Base-by-base conservation (phyloP, 129 eudicot species). In the Flaveria linearis region DNA sequence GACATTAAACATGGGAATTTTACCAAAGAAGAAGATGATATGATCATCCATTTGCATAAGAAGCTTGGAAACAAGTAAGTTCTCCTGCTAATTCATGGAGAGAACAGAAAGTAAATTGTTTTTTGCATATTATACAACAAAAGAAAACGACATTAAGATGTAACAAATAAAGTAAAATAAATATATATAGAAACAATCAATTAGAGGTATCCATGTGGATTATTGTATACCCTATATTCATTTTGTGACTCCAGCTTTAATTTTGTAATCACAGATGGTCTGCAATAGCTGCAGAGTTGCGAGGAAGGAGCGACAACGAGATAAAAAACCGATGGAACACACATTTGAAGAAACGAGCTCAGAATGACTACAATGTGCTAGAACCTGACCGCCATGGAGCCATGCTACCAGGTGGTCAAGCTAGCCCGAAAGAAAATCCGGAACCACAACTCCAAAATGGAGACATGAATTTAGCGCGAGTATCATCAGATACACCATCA, bases 231-330 rank as follows among this genome's bases (percentile, higher is more conserved):
- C 53, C n/a, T 14, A 14, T 14, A 11, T 14, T 55, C 11, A 4
- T 51, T 15, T 61, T 26, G 0, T 5, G 5, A 14, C 9, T 2
- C 22, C 15, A 14, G n/a, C 17, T 2, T 8, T 64, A 4, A 30
- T 61, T 17, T 55, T 9, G 20, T 41, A 67, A 53, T 67, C 23
- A 20, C 7, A 79, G 82, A 79, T 79, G 82, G 82, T 79, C 82
- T 1, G 46, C 66, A 2, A 79, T 79, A 26, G 82, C 82, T 18
- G 17, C 61, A 79, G 49, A 71, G 5, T 58, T 79, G 55, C 73
- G 73, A 5, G 82, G 82, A 47, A 71, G 82, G 14, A 79, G 82
- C 15, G 82, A 79, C 45, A 79, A 79, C 11, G 82, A 79, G 53
- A 71, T 79, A 62, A 79, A 71, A n/a, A 79, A 79, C 17, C 64